phyloP scores from a whole-genome alignment of 2,329 filamentous ascomycete genomes.

The Microcyclosporella mali region DNA sequence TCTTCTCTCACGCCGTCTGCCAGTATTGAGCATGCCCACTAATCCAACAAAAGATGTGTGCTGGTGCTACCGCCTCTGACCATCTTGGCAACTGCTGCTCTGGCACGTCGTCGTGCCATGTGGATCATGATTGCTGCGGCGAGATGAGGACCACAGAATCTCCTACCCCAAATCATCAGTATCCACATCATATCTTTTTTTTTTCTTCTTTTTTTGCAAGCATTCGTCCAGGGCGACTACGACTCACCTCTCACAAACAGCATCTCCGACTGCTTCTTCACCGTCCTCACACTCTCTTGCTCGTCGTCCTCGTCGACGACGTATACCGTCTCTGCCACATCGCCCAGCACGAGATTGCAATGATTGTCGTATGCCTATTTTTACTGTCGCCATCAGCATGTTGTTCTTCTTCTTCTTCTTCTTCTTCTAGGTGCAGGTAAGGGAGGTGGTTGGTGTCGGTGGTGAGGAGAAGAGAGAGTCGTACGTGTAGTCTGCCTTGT shows the following conservation, averaged over 20 bases:
- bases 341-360: conserved; percentile 92
- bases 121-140: conserved; percentile 26
- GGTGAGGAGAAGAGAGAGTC: no score
- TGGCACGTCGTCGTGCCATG: no score
- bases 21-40: no score
- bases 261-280: conserved; percentile 98
- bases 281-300: conserved; percentile 71
- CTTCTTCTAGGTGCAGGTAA: no score
- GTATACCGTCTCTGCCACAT: conserved; percentile 97
- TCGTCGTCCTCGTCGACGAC: conserved; percentile 81
- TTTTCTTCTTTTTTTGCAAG: background rate
- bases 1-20: no score
- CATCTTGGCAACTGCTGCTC: no score
- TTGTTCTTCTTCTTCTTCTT: background rate
- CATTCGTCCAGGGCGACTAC: background rate
- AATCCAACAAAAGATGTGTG: no score
- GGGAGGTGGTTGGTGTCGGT: no score
- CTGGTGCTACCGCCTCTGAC: no score
- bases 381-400: conserved; percentile 10
- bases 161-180: conserved; percentile 29
- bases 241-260: conserved; percentile 84
- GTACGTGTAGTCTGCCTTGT: conserved; percentile 87
- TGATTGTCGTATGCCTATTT: conserved; percentile 92
- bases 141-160: conserved; percentile 49
- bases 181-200: background rate